A percentile compares a stretch with the other conserved stretches of the same genome.
These are phyloP conservation scores for Colletotrichum sp. DNA, from an alignment of 2,329 filamentous ascomycete genomes.

Conservation along the genomic window DNA sequence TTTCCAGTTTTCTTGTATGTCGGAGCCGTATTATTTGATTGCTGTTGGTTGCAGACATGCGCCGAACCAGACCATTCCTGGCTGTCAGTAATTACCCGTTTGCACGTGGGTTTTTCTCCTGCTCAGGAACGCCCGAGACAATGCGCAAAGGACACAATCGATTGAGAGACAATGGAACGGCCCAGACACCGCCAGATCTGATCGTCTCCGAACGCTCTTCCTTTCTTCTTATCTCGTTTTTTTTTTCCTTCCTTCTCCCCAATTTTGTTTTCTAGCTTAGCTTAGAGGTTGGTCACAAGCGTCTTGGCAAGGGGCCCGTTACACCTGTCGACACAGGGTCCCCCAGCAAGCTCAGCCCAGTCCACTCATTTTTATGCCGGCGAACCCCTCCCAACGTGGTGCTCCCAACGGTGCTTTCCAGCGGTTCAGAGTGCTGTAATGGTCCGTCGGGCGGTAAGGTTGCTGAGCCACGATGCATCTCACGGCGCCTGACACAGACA, in stretches of 20 bases:
- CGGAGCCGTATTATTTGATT: neutral
- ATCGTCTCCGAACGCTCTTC: neutral
- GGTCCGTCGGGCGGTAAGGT: neutral
- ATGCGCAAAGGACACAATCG: neutral
- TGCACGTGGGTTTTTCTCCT: neutral
- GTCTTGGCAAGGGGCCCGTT: slow-evolving; percentile 2
- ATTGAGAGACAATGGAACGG: neutral
- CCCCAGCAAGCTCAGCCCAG: neutral
- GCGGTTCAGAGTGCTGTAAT: neutral
- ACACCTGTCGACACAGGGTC: neutral
- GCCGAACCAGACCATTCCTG: neutral
- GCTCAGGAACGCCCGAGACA: neutral
- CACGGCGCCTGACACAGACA: neutral
- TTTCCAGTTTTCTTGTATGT: neutral
- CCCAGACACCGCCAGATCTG: neutral
- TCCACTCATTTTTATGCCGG: neutral
- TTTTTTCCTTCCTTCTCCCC: neutral
- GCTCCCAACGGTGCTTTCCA: neutral
- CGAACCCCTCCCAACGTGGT: neutral
- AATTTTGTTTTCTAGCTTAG: neutral
- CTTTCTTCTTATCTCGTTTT: neutral
- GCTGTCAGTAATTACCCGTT: neutral
- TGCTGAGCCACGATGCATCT: neutral
- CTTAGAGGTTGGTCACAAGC: neutral
- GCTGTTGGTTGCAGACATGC: neutral